These are phyloP conservation scores for Leccinum longicurvipes DNA, from an alignment of 768 basidiomycete species.

Conservation along the genomic window DNA sequence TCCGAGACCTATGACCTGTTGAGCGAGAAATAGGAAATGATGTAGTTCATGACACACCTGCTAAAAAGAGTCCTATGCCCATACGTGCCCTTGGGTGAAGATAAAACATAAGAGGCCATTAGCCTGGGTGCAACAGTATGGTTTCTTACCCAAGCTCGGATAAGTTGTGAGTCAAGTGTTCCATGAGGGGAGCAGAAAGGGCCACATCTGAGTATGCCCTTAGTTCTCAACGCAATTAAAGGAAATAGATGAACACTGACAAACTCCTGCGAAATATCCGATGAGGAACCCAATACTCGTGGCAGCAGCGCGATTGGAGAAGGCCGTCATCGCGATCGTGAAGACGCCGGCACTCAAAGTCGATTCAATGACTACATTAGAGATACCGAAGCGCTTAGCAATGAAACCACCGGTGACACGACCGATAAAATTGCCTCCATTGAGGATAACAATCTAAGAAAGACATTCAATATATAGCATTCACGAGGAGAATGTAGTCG, in stretches of 20 bases:
- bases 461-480: neutral
- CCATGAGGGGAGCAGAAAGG: constrained; percentile 41
- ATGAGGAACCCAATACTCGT: constrained; percentile 40
- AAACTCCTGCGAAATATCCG: constrained; percentile 49
- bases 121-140: neutral
- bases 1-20: constrained; percentile 20
- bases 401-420: constrained; percentile 36
- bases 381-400: constrained; percentile 39
- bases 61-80: constrained; percentile 47
- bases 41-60: constrained; percentile 31
- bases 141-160: constrained; percentile 45
- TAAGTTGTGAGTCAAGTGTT: constrained; percentile 39
- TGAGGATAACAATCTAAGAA: constrained; percentile 37
- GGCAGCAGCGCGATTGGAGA: constrained; percentile 36
- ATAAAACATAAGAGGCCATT: neutral
- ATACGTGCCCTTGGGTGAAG: constrained; percentile 33
- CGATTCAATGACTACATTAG: constrained; percentile 40
- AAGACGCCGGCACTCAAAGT: constrained; percentile 35
- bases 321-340: constrained; percentile 42
- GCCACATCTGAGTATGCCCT: constrained; percentile 32
- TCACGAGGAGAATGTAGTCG: constrained; percentile 3
- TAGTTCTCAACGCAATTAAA: neutral
- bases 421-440: constrained; percentile 35
- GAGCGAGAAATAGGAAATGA: neutral
- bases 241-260: constrained; percentile 24